Base-by-base conservation (phyloP, 78 protist species). In the Thecamonas trahens region DNA sequence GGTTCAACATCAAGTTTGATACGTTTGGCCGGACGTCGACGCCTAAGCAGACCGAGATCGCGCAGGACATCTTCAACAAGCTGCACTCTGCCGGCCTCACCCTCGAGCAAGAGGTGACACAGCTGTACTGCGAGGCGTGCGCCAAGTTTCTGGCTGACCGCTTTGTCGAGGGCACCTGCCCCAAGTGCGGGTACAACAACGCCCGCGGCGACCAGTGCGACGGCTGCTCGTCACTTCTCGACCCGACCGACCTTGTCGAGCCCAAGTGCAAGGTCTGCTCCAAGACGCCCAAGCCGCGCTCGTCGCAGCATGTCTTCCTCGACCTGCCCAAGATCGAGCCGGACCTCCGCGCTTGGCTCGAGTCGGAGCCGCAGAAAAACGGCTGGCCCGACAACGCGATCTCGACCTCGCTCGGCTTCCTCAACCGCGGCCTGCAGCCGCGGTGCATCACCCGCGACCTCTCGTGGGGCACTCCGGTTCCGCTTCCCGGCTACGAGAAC, bases 171-270 rank as follows among this genome's bases (percentile, higher is more conserved):
- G 95, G 95, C 54, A 75, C 59, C 1, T 90, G 95, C 69, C 95
- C 95, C 45, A 59, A 65, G 13, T 89, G 94, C 52, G 70, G 55
- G 26, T 64, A 55, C 49, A 82, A 63, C 11, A 91, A 87, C 39
- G 91, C 95, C 20, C 74, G 93, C 28, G 95, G 95, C 20, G 95
- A 91, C 77, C 95, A 91, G 77, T 91, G 95, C 64, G 95, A 91
- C 75, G 58, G 53, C 32, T 91, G 95, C 67, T 71, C 81, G 1
- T 68, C 70, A 52, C 38, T 83, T 50, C 54, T 83, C 40, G 70
- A 87, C 64, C 87, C 91, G n/a, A 70, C 79, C 2, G 85, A 82
- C 62, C 62, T 82, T 20, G 66, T 68, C 37, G 18, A 59, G n/a
- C 89, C 82, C 52, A 34, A 73, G 49, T 80, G 91, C 31, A 74